A percentile compares a stretch with the other conserved stretches of the same genome.
Evolutionary conservation across 2,329 filamentous ascomycete species (phyloP).

Genomic region (Cladosporium sp.): DNA sequence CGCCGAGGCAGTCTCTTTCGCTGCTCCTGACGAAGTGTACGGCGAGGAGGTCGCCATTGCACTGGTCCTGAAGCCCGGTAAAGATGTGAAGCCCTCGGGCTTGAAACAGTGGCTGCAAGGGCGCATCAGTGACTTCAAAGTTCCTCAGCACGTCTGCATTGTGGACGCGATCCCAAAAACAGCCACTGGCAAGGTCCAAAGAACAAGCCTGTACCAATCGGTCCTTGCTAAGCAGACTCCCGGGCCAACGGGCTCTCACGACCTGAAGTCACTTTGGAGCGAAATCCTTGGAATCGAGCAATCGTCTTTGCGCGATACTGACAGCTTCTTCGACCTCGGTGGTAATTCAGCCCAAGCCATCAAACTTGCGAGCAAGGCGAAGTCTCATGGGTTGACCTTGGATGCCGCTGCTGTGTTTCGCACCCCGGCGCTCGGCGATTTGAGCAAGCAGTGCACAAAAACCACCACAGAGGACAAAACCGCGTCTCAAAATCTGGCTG

Average conservation of each 20-base stretch:
- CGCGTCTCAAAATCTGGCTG: background rate
- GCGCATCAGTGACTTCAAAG: slow-evolving; percentile 39
- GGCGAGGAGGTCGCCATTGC: slow-evolving; percentile 77
- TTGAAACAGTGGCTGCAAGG: slow-evolving; percentile 32
- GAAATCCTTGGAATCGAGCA: background rate
- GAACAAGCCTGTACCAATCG: background rate
- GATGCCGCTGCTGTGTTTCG: background rate
- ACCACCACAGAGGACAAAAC: background rate
- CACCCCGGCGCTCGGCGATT: background rate
- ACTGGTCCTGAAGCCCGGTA: slow-evolving; percentile 41
- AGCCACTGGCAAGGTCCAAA: slow-evolving; percentile 14
- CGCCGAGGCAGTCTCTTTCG: slow-evolving; percentile 41
- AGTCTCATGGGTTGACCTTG: background rate
- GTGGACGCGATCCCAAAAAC: slow-evolving; percentile 15
- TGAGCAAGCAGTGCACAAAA: background rate
- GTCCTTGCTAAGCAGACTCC: background rate
- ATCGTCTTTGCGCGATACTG: background rate
- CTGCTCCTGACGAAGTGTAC: slow-evolving; percentile 51
- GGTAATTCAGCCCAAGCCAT: background rate
- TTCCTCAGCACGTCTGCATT: slow-evolving; percentile 41
- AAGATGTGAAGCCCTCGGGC: slow-evolving; percentile 31
- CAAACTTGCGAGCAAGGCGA: background rate
- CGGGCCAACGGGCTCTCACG: background rate
- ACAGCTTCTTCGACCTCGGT: background rate
- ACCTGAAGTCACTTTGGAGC: background rate